Base-by-base conservation (phyloP, 352 stramenopile genomes). In the Pseudoperonospora humuli region DNA sequence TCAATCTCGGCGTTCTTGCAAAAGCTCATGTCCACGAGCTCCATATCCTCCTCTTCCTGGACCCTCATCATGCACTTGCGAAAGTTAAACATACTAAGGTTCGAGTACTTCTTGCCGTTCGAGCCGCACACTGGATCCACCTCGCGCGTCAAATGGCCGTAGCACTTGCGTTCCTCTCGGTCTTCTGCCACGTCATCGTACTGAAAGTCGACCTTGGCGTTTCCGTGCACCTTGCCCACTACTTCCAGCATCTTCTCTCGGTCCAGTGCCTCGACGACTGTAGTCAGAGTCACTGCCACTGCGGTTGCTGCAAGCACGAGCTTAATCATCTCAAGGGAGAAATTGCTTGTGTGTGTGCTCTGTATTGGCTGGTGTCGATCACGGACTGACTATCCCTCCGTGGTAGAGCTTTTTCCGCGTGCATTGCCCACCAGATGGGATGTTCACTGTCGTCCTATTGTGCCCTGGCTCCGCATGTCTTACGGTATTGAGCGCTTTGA, bases 51-150 rank as follows among this genome's bases (percentile, higher is more conserved):
- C 8, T 44, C 38, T 5, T 67, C 45, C 19, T 67, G 47, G 25
- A 62, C 38, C 36, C 55, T 53, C 15, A 59, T 54, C 40, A 75
- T 54, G 43, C 72, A 84, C 53, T 79, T 56, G 15, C 75, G 55
- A 57, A 72, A 81, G 40, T 43, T 43, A 28, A 84, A 77, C 46
- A 81, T 69, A 41, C 68, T 81, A 14, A 50, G 35, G 46, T 84
- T 84, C 28, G 37, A 52, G 54, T 80, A 75, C 26, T 66, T 61
- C 39, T 62, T 68, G 38, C 72, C 72, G 43, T 84, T 71, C 5
- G 68, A 80, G 34, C 51, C 70, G 39, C 73, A 85, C 24, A 82
- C 67, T 0, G 54, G 62, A 15, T 68, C 54, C 32, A 64, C 63
- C 9, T 80, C 69, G 8, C 69, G 64, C 33, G 65, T 80, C 37